Percentiles rank a stretch among this genome's conserved stretches.
These are phyloP conservation scores for Alectoria sarmentosa DNA, from an alignment of 495 filamentous ascomycete genomes.

Conservation along the genomic window DNA sequence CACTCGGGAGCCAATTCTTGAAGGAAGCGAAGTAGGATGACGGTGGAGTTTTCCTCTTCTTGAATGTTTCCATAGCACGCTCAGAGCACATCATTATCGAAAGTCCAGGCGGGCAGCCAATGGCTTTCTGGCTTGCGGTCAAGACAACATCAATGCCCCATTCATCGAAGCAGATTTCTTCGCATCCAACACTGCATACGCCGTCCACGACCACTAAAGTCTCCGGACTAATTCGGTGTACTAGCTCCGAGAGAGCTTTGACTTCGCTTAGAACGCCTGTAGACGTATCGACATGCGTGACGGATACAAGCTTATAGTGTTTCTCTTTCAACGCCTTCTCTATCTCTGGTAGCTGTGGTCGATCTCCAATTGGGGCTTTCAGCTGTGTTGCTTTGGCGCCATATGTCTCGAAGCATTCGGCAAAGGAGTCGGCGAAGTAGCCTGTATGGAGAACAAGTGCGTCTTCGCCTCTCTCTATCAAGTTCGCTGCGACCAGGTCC, in stretches of 20 bases:
- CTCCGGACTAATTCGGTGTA: conserved; percentile 78
- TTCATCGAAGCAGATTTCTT: conserved; percentile 91
- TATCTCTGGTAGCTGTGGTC: conserved; percentile 79
- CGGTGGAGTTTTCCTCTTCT: conserved; percentile 70
- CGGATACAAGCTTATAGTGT: conserved; percentile 83
- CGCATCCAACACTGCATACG: conserved; percentile 92
- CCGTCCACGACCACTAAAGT: conserved; percentile 91
- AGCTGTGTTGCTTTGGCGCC: conserved; percentile 83
- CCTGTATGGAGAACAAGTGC: conserved; percentile 90
- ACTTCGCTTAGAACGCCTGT: conserved; percentile 92
- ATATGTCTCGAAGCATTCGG: conserved; percentile 83
- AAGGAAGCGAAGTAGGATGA: conserved; percentile 88
- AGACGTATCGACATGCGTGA: conserved; percentile 96
- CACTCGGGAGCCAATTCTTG: conserved; percentile 93
- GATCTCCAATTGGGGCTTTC: conserved; percentile 79
- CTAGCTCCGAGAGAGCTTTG: conserved; percentile 70
- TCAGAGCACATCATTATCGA: conserved; percentile 89
- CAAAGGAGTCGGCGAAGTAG: conserved; percentile 96
- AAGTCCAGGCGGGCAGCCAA: conserved; percentile 88
- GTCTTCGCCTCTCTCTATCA: conserved; percentile 80
- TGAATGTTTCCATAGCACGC: conserved; percentile 75
- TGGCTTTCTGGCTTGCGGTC: conserved; percentile 92
- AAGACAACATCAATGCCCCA: conserved; percentile 92
- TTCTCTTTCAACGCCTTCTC: conserved; percentile 82
- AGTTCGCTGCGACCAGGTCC: conserved; percentile 89